Conservation (phyloP, 2,329 filamentous ascomycete species). For the Aspergillus persii region DNA sequence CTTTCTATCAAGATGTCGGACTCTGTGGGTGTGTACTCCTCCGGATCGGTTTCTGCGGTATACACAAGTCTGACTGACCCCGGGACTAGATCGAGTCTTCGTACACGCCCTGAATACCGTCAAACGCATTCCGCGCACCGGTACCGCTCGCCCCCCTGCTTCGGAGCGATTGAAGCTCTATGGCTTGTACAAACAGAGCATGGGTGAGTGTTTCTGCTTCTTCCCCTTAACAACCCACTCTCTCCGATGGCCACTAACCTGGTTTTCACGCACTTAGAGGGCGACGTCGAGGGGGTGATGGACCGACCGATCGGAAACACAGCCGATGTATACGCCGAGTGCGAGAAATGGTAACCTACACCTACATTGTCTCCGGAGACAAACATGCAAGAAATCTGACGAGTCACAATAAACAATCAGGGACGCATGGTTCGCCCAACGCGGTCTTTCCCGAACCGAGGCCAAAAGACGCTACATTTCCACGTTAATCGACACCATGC, state of each 20-base stretch:
- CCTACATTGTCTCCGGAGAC: neutral
- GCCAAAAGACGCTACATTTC: slow-evolving; percentile 93
- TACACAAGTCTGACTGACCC: neutral
- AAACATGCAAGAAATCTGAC: neutral
- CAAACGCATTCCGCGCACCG: slow-evolving; percentile 93
- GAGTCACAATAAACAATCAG: slow-evolving; percentile 32
- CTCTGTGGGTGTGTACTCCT: slow-evolving; percentile 44
- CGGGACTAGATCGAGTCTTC: slow-evolving; percentile 80
- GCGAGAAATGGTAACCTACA: slow-evolving; percentile 63
- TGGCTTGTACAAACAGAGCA: slow-evolving; percentile 97
- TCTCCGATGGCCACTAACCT: neutral
- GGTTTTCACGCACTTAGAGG: slow-evolving; percentile 55
- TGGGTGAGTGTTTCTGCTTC: slow-evolving; percentile 55
- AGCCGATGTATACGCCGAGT: slow-evolving; percentile 53
- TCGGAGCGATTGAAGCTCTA: slow-evolving; percentile 86
- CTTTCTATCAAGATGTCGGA: slow-evolving; percentile 42
- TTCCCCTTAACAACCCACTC: neutral
- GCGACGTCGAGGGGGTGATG: slow-evolving; percentile 93
- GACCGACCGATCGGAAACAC: slow-evolving; percentile 65
- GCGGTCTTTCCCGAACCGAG: slow-evolving; percentile 79
- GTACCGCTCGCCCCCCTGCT: slow-evolving; percentile 82
- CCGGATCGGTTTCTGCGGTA: neutral
- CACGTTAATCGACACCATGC: slow-evolving; percentile 94
- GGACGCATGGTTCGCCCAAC: slow-evolving; percentile 94
- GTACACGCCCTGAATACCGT: slow-evolving; percentile 98